Conservation (phyloP, 129 eudicot genomes). For the Saposhnikovia divaricata region DNA sequence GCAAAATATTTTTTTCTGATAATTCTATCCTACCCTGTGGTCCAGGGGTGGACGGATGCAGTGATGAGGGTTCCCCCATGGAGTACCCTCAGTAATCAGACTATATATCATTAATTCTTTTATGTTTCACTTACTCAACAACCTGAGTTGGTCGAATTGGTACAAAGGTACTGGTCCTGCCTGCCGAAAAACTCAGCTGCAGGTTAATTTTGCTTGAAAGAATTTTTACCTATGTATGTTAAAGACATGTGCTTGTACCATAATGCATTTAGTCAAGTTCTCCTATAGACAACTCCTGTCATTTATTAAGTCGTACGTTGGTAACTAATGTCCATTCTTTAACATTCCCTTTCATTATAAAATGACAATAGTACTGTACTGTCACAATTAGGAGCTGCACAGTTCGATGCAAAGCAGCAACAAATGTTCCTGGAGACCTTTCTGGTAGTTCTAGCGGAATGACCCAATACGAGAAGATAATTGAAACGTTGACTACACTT, state of each 20-base stretch:
- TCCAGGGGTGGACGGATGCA: neutral
- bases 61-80: neutral
- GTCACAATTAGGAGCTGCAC: slow-evolving; percentile 36
- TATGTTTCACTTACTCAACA: neutral
- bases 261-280: neutral
- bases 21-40: neutral
- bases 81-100: neutral
- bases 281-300: neutral
- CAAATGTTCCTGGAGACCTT: slow-evolving; percentile 79
- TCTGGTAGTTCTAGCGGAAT: slow-evolving; percentile 50
- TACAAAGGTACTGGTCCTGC: slow-evolving; percentile 4
- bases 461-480: slow-evolving; percentile 74
- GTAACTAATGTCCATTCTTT: neutral
- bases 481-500: slow-evolving; percentile 91
- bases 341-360: neutral
- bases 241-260: neutral
- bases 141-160: neutral
- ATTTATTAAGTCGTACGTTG: neutral
- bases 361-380: slow-evolving; percentile 11
- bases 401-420: slow-evolving; percentile 61
- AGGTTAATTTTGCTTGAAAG: neutral
- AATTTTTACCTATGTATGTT: neutral
- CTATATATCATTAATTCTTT: neutral
- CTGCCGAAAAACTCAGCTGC: neutral
- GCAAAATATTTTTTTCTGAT: neutral